Base-by-base conservation (phyloP, 352 stramenopile genomes). In the Pythium brachiatum region DNA sequence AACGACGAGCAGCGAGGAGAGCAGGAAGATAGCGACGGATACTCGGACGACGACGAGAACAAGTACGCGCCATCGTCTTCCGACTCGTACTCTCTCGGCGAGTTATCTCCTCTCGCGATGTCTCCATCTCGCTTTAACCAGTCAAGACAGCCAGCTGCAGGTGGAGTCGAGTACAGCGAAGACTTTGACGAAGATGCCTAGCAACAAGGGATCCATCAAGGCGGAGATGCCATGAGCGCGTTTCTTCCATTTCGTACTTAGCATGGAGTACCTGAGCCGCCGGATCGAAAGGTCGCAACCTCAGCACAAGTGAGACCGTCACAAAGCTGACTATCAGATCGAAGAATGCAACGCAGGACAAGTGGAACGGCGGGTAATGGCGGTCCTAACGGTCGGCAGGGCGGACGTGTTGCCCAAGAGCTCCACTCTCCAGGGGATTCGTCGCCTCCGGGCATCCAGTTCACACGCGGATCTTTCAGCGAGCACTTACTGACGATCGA, bases 81-180 rank as follows among this genome's bases (percentile, higher is more conserved):
- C 16, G 48, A 43, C 18, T 38, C 21, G 21, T 68, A 68, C 20
- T 68, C 61, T 5, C 53, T 63, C 12, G 54, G 36, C 20, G 63
- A 64, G 7, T 4, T 61, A 1, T 69, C 68, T 32, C 66, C 65
- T 7, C 54, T 64, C 25, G 61, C 51, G 7, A 50, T 61, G 26
- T 68, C 68, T 5, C 61, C 62, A 31, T 38, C 47, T 44, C 51
- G 64, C 7, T 61, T 70, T 29, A 48, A 54, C 36, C 29, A 46
- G n/a, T 32, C 36, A 5, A 54, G 20, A n/a, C 44, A 58, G n/a
- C 26, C 58, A 59, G 52, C 59, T 47, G 63, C 25, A 44, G 66
- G 44, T 7, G 66, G 39, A 26, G 50, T 70, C 27, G 71, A 80
- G 27, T 88, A 89, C 57, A 88, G 81, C 46, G 76, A 82, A 43